Percentiles rank a stretch among this genome's conserved stretches.
Evolutionary conservation across 441 rosid genomes (phyloP).

Genomic region (Brassica hybrid): DNA sequence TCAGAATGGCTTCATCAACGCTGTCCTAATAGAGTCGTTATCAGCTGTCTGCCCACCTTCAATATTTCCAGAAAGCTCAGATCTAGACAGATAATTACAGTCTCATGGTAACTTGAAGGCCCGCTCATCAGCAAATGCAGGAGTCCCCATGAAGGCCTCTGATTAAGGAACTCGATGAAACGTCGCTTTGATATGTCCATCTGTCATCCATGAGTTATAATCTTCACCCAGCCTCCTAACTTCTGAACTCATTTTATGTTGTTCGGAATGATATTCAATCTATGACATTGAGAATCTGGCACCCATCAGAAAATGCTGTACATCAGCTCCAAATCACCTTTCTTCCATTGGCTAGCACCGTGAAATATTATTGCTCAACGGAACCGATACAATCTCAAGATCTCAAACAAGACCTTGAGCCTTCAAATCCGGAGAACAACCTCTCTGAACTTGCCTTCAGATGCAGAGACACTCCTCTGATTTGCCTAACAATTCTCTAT

Average conservation of each 20-base stretch:
- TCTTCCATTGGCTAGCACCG: slow-evolving; percentile 37
- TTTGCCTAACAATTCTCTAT: too few relatives aligned
- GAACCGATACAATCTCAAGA: too few relatives aligned
- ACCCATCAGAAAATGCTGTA: slow-evolving; percentile 42
- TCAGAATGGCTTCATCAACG: neutral
- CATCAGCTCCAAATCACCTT: slow-evolving; percentile 35
- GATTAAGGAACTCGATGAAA: slow-evolving; percentile 51
- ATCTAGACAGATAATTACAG: slow-evolving; percentile 41
- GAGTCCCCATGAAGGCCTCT: slow-evolving; percentile 11
- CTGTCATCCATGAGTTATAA: slow-evolving; percentile 50
- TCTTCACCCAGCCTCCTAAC: slow-evolving; percentile 43
- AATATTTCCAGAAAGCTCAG: slow-evolving; percentile 35
- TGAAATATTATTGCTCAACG: slow-evolving; percentile 28
- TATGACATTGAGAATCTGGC: slow-evolving; percentile 47
- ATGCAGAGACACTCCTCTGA: too few relatives aligned
- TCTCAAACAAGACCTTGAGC: too few relatives aligned
- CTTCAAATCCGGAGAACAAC: too few relatives aligned
- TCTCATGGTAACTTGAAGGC: slow-evolving; percentile 42
- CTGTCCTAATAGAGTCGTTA: slow-evolving; percentile 1
- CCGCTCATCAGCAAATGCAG: slow-evolving; percentile 46
- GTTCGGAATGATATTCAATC: slow-evolving; percentile 46
- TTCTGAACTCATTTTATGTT: slow-evolving; percentile 44
- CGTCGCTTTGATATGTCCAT: slow-evolving; percentile 49
- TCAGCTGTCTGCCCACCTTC: slow-evolving; percentile 26
- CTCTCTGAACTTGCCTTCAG: too few relatives aligned